Percentiles rank a stretch among this genome's conserved stretches.
phyloP scores from a whole-genome alignment of 2,329 filamentous ascomycete genomes.

The Penicillium janthinellum region DNA sequence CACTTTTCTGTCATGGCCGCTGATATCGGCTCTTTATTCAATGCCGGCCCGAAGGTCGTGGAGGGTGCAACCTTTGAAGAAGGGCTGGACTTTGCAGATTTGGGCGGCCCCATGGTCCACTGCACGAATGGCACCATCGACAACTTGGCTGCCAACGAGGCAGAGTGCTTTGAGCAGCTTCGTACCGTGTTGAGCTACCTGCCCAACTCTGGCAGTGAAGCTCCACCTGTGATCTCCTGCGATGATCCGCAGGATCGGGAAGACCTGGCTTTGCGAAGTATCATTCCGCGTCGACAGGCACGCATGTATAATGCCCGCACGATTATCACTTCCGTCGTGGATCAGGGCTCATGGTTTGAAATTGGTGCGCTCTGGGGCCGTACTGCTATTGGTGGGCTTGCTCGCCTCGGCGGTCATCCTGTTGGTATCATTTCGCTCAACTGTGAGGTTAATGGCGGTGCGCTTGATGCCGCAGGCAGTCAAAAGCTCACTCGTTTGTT shows the following conservation, averaged over 20 bases:
- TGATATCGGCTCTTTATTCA: conserved; percentile 64
- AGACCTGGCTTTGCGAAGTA: conserved; percentile 53
- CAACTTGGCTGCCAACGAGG: conserved; percentile 62
- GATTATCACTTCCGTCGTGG: conserved; percentile 61
- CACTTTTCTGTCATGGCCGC: conserved; percentile 69
- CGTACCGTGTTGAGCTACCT: conserved; percentile 59
- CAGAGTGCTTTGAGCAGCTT: conserved; percentile 64
- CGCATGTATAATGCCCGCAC: conserved; percentile 63
- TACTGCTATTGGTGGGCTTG: conserved; percentile 63
- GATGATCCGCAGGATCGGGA: conserved; percentile 55
- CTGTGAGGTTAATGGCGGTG: conserved; percentile 63
- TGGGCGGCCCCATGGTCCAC: conserved; percentile 63
- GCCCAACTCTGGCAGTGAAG: conserved; percentile 58
- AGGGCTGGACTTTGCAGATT: conserved; percentile 58
- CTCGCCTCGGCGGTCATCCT: conserved; percentile 58
- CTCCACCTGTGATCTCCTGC: conserved; percentile 53
- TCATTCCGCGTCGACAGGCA: conserved; percentile 60
- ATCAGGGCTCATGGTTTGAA: conserved; percentile 62
- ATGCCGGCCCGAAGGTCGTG: conserved; percentile 65
- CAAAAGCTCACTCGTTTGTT: conserved; percentile 64
- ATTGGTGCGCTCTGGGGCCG: conserved; percentile 65
- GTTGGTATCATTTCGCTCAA: conserved; percentile 63
- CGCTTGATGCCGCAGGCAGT: conserved; percentile 61
- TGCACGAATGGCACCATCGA: conserved; percentile 69
- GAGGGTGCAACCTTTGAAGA: conserved; percentile 66